Evolutionary conservation across 2,329 filamentous ascomycete species (phyloP).

Genomic region (Chaetothyriales sp.): DNA sequence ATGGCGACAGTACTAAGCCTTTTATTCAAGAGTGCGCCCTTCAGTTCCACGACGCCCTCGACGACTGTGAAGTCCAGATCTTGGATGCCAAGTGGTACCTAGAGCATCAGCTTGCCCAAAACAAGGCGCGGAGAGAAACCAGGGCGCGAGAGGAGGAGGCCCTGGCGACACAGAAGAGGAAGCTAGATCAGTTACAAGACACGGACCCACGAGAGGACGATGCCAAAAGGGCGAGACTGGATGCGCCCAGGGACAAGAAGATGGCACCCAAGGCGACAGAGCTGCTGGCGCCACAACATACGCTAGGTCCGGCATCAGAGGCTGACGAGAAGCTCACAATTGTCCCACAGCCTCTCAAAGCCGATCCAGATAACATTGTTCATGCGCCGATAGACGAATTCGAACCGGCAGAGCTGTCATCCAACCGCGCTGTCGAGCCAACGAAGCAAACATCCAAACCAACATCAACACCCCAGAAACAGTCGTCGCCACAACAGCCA

Average conservation of each 20-base stretch:
- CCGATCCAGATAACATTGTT: not conserved
- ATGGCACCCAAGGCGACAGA: slow-evolving; percentile 3
- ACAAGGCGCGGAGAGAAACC: slow-evolving; percentile 13
- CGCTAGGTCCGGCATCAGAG: slow-evolving; percentile 2
- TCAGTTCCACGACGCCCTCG: slow-evolving; percentile 17
- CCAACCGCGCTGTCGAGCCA: slow-evolving; percentile 4
- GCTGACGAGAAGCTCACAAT: not conserved
- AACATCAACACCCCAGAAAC: not conserved
- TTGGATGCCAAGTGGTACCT: slow-evolving; percentile 18
- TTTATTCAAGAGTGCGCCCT: slow-evolving; percentile 15
- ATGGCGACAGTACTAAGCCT: slow-evolving; percentile 13
- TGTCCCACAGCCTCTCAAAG: slow-evolving; percentile 1
- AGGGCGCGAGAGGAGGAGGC: slow-evolving; percentile 13
- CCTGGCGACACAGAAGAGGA: slow-evolving; percentile 12
- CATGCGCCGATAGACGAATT: not conserved
- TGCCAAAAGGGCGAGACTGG: slow-evolving; percentile 1
- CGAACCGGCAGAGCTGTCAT: slow-evolving; percentile 2
- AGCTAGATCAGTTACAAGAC: slow-evolving; percentile 11
- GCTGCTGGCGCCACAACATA: slow-evolving; percentile 4
- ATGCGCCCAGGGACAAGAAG: slow-evolving; percentile 13
- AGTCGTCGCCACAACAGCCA: slow-evolving; percentile 17
- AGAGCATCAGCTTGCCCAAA: slow-evolving; percentile 14
- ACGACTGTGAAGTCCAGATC: slow-evolving; percentile 17
- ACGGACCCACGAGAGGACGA: slow-evolving; percentile 4
- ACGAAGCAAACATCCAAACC: not conserved